phyloP scores from a whole-genome alignment of 2,329 filamentous ascomycete genomes.

The Septoria linicola region DNA sequence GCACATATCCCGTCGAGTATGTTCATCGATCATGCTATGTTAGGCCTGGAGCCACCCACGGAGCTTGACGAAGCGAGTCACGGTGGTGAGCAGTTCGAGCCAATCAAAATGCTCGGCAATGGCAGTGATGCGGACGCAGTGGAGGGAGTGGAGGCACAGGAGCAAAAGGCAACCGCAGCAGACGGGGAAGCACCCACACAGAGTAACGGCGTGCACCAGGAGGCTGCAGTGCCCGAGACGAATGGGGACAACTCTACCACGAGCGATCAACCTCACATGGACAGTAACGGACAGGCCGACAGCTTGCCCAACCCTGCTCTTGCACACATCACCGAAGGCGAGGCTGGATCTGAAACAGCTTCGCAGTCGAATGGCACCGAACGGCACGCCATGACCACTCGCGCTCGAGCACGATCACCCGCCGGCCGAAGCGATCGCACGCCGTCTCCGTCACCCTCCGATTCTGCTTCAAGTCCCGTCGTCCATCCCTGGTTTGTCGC shows the following conservation, averaged over 20 bases:
- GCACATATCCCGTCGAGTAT: constrained; percentile 29
- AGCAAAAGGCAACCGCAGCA: constrained; percentile 5
- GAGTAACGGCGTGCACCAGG: background rate
- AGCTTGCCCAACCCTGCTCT: constrained; percentile 21
- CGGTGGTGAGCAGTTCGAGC: constrained; percentile 16
- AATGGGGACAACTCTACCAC: background rate
- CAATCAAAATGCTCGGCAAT: constrained; percentile 7
- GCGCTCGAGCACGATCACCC: constrained; percentile 50
- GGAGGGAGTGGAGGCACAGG: constrained; percentile 31
- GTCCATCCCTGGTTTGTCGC: constrained; percentile 75
- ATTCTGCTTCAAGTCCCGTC: constrained; percentile 46
- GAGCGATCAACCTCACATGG: background rate
- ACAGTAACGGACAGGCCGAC: background rate
- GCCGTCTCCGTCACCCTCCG: constrained; percentile 45
- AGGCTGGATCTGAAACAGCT: constrained; percentile 40
- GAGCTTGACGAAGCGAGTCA: constrained; percentile 8
- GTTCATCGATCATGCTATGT: constrained; percentile 20
- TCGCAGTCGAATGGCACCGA: constrained; percentile 45
- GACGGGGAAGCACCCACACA: constrained; percentile 1
- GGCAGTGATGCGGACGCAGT: constrained; percentile 24
- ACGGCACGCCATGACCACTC: constrained; percentile 56
- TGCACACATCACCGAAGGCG: constrained; percentile 23
- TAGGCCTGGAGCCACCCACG: constrained; percentile 13
- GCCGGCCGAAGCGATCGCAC: constrained; percentile 39
- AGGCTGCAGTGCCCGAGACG: background rate